Evolutionary conservation across 2,329 filamentous ascomycete species (phyloP).

Genomic region (Penicillium sclerotigenum): DNA sequence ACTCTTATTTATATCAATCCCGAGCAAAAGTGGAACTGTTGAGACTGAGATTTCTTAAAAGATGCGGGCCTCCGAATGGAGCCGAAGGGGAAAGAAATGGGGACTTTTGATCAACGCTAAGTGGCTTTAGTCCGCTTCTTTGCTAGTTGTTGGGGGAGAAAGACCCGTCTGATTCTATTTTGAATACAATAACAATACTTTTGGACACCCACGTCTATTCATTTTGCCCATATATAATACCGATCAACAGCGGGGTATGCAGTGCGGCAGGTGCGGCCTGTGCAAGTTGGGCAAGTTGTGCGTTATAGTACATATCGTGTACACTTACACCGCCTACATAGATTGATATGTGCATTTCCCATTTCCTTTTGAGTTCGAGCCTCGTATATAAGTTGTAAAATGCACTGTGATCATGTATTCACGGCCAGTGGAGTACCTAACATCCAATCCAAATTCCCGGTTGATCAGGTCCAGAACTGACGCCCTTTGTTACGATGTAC

Average conservation of each 20-base stretch:
- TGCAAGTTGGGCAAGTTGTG: conserved; percentile 5
- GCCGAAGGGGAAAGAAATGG: conserved; percentile 27
- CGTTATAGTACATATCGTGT: neutral
- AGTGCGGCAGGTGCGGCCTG: conserved; percentile 20
- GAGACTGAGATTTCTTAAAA: conserved; percentile 6
- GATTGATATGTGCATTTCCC: neutral
- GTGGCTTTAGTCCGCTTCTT: neutral
- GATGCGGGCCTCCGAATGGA: conserved; percentile 24
- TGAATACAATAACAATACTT: neutral
- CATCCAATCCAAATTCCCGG: neutral
- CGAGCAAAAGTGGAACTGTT: conserved; percentile 12
- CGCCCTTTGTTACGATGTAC: neutral
- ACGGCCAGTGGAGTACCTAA: neutral
- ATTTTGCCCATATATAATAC: neutral
- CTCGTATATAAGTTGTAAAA: neutral
- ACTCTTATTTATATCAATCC: conserved; percentile 17
- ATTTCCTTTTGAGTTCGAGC: neutral
- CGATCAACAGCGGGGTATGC: conserved; percentile 6
- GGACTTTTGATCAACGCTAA: conserved; percentile 8
- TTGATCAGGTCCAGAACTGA: neutral
- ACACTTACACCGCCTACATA: neutral
- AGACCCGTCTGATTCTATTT: neutral
- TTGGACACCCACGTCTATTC: neutral
- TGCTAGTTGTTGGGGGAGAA: conserved; percentile 2
- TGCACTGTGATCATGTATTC: neutral